phyloP scores from a whole-genome alignment of 495 filamentous ascomycete species.

The Antarctomyces pellizariae region DNA sequence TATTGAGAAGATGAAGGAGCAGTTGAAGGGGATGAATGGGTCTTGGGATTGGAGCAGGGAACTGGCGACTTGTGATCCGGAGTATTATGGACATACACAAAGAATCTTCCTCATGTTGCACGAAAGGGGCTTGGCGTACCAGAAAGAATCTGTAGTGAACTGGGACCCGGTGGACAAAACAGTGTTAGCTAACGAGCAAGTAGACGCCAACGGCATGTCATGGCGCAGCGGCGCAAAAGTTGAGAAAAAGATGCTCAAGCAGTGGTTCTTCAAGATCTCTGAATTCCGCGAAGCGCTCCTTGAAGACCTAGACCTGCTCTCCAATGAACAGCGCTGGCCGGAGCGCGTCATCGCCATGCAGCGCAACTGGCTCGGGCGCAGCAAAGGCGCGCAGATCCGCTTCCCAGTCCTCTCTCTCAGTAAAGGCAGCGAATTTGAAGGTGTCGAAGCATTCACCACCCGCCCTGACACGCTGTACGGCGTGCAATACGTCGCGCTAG shows the following conservation, averaged over 20 bases:
- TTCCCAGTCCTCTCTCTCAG: conserved; percentile 35
- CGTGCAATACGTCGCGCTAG: conserved; percentile 64
- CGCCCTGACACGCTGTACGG: conserved; percentile 66
- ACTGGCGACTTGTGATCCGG: conserved; percentile 57
- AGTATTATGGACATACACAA: conserved; percentile 78
- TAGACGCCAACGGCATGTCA: conserved; percentile 58
- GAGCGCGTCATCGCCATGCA: conserved; percentile 67
- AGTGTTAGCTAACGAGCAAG: conserved; percentile 79
- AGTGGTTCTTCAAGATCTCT: conserved; percentile 81
- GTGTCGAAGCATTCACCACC: conserved; percentile 61
- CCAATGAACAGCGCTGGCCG: conserved; percentile 44
- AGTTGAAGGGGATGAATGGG: conserved; percentile 51
- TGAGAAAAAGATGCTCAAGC: conserved; percentile 53
- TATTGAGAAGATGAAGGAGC: conserved; percentile 64
- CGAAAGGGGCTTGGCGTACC: conserved; percentile 51
- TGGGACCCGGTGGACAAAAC: conserved; percentile 81
- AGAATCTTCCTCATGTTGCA: conserved; percentile 56
- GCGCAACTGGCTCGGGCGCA: conserved; percentile 71
- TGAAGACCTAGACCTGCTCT: conserved; percentile 42
- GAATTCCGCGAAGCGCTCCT: conserved; percentile 52
- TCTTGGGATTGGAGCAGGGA: conserved; percentile 69
- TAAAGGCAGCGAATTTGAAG: too few relatives aligned
- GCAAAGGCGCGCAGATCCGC: conserved; percentile 42
- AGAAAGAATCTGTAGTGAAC: conserved; percentile 59
- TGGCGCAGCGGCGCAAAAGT: conserved; percentile 80